Base-by-base conservation (phyloP, 805 yeast species). In the Wickerhamomyces mucosus region DNA sequence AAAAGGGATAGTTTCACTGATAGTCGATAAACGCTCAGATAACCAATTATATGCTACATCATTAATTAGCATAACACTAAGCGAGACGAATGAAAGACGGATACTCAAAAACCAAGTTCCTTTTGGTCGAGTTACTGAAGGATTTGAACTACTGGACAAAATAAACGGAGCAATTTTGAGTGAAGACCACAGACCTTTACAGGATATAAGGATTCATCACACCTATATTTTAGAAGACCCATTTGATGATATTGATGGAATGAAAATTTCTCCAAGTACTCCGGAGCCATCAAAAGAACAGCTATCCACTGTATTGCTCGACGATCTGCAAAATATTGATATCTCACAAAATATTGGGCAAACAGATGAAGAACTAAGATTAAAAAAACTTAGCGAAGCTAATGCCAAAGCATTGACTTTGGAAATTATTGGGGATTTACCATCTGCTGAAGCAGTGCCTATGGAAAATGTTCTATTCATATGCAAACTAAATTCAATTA, bases 401-500 rank as follows among this genome's bases (percentile, higher is more conserved):
- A 54, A 61, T 4, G 57, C 75, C 3, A 72, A 72, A 34, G 80
- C 82, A 2, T 48, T 78, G 21, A 67, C 83, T 1, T 53, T 78
- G 29, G 83, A 78, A 42, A 54, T 77, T 38, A 58, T 78, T 27
- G 82, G 82, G 0, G 84, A 78, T 41, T 40, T 78, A 7, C 77
- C 79, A 1, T 59, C 62, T 22, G 74, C 78, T 3, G 67, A 66
- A 15, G 67, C 65, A 16, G 64, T 65, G 39, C 85, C 86, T 0
- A 63, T 74, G 32, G 84, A 78, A 34, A 64, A 61, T 27, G 75
- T 74, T 4, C 48, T 78, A 12, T 78, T 78, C 42, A 66, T 78
- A 4, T 76, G 84, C 44, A 72, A 72, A 39, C 50, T 78, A 40
- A 78, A 78, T 41, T 72, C 79, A 1, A 51, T 76, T 2, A 78